phyloP scores from a whole-genome alignment of 2,329 filamentous ascomycete genomes.

The Aureobasidium mangrovei region DNA sequence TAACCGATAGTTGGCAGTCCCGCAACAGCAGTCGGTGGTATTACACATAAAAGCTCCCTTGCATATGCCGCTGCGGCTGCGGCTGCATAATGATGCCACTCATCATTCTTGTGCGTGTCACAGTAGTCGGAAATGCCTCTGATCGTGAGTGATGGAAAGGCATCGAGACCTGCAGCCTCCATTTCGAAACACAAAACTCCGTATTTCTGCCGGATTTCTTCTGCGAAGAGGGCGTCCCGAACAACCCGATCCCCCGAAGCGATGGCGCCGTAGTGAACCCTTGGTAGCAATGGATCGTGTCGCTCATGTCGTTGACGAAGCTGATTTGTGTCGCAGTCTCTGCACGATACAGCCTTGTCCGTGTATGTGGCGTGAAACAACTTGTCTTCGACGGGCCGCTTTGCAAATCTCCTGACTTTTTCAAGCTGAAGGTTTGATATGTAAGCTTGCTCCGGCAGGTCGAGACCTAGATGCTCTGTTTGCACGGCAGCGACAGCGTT shows the following conservation, averaged over 20 bases:
- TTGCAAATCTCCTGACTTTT: not conserved
- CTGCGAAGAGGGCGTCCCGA: conserved; percentile 9
- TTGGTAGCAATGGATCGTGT: not conserved
- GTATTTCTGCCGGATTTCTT: not conserved
- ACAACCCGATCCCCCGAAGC: conserved; percentile 16
- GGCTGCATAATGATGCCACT: conserved; percentile 25
- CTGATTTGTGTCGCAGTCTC: not conserved
- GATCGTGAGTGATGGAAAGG: conserved; percentile 19
- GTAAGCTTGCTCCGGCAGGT: too few species aligned
- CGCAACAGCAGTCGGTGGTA: not conserved
- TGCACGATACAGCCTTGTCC: not conserved
- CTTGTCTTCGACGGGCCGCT: not conserved
- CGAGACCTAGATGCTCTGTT: conserved; percentile 17
- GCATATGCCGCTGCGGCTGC: conserved; percentile 21
- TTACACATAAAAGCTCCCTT: conserved; percentile 5
- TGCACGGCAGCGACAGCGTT: conserved; percentile 20
- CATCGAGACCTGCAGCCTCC: conserved; percentile 16
- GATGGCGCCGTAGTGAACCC: conserved; percentile 16
- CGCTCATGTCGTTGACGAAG: not conserved
- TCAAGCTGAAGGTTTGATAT: not conserved
- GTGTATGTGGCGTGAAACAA: not conserved
- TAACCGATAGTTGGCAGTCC: not conserved
- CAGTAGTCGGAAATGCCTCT: conserved; percentile 19
- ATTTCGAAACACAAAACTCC: conserved; percentile 16
- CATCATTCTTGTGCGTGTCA: conserved; percentile 24